Evolutionary conservation across 495 filamentous ascomycete genomes (phyloP), one percentile per base, ranked within the genome.

Genomic region (Hapsidospora chrysogenum): DNA sequence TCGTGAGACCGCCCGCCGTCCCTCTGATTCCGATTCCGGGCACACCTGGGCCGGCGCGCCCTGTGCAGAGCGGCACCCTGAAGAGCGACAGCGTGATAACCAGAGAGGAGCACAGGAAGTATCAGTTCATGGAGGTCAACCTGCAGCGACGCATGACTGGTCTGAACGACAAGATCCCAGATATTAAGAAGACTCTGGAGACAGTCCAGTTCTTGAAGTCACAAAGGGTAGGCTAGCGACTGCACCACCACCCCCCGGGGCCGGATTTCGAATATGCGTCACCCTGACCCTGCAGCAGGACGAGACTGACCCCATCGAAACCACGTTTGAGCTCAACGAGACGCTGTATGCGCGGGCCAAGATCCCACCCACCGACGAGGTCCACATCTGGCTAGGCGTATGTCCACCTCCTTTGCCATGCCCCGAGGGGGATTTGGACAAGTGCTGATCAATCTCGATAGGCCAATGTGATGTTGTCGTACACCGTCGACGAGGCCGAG

Each of bases 91-190:
- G n/a, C n/a, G 30, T 40, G 29, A 36, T 20, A 33, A 31, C 9
- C n/a, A n/a, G n/a, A n/a, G n/a, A n/a, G n/a, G 19, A 23, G 18
- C 28, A 17, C 26, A 86, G 80, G 36, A 96, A 97, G 66, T 97
- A 97, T 61, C 92, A 96, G 55, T 97, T 95, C 60, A 97, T 97
- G 89, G 85, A 96, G 63, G 66, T 78, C 46, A 96, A 94, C 60
- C 81, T 82, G 17, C 76, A 87, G 47, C 66, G 80, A 32, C 74
- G 89, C 31, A 76, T 77, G n/a, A 66, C 65, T 9, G 84, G 85
- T 11, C 60, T 96, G 29, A 80, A 75, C 51, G 89, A 95, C 44
- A 97, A 95, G 66, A 80, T 96, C 47, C 89, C 89, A 1, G 89
- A 97, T 53, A 95, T 97, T 45, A 75, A 80, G 43, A 96, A 94